Evolutionary conservation across 2,329 filamentous ascomycete genomes (phyloP), one percentile per base, ranked within the genome.

Genomic region (Fusarium ambrosium): DNA sequence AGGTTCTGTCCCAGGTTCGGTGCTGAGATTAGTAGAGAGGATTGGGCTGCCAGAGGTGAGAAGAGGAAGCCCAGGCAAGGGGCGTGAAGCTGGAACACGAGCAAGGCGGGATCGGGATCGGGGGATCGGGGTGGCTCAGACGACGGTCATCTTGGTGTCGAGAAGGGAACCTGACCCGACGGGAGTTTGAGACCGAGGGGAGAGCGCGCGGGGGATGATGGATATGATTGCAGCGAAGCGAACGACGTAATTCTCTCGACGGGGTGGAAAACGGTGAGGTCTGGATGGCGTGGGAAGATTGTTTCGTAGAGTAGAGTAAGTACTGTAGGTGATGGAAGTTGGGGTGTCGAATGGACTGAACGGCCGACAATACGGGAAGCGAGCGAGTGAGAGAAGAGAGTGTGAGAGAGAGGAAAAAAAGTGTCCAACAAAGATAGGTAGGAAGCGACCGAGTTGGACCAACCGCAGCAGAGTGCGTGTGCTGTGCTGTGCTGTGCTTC

Each of bases 141-240:
- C 72, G 73, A 60, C 72, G 62, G 74, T 73, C 74, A 77, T 77
- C 64, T 76, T 77, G 72, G 58, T 72, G 64, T 76, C 73, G 71
- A 70, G 56, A 64, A 69, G 56, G 48, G 39, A 63, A 70, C 45
- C 45, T 51, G 24, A 62, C 63, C 70, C 67, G 62, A 62, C 43
- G 55, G 64, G 56, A 58, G 55, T 53, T 51, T 60, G 51, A 66
- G 69, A 71, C 66, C 66, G 59, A 61, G 58, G 66, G 53, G 32
- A 66, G 53, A 63, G 66, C 64, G 29, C 48, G 48, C 27, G 60
- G 55, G 53, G 32, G 4, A 14, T 39, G 41, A 14, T 43, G 20
- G 24, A 36, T 53, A 32, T 43, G 36, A 51, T 58, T 39, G 48
- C 29, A 62, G 66, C 63, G 66, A 76, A 53, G 69, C 70, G 72